These are phyloP conservation scores for Stephanodiscus triporus DNA, from an alignment of 108 stramenopile genomes.

Conservation along the genomic window DNA sequence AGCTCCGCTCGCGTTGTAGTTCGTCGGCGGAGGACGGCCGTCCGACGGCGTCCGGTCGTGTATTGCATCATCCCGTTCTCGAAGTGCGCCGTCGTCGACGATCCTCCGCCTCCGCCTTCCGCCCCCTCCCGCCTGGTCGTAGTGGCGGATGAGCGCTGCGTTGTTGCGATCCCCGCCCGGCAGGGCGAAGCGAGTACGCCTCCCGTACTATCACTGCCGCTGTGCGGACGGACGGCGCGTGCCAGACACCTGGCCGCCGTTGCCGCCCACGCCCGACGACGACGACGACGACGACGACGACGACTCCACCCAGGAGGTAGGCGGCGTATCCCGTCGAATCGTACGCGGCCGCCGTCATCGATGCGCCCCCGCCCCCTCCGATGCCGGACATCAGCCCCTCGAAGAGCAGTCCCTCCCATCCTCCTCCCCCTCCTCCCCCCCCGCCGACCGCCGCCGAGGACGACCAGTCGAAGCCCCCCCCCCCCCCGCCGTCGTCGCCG, in stretches of 20 bases:
- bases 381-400: neutral
- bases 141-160: neutral
- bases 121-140: neutral
- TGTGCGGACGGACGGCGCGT: neutral
- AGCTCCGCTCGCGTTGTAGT: too few relatives aligned
- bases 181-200: neutral
- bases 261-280: too few relatives aligned
- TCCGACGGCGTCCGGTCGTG: too few relatives aligned
- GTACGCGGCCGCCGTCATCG: neutral
- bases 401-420: neutral
- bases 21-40: neutral
- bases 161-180: neutral
- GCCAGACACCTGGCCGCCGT: too few relatives aligned
- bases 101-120: neutral
- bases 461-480: neutral
- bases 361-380: neutral
- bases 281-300: too few relatives aligned
- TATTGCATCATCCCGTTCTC: neutral
- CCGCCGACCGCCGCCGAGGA: neutral
- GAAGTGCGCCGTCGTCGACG: neutral
- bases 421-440: neutral
- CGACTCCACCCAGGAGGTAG: neutral
- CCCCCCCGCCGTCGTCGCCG: neutral
- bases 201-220: neutral
- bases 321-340: neutral